These are phyloP conservation scores for Bruguiera sexangula DNA, from an alignment of 345 rosid genomes.

Conservation along the genomic window DNA sequence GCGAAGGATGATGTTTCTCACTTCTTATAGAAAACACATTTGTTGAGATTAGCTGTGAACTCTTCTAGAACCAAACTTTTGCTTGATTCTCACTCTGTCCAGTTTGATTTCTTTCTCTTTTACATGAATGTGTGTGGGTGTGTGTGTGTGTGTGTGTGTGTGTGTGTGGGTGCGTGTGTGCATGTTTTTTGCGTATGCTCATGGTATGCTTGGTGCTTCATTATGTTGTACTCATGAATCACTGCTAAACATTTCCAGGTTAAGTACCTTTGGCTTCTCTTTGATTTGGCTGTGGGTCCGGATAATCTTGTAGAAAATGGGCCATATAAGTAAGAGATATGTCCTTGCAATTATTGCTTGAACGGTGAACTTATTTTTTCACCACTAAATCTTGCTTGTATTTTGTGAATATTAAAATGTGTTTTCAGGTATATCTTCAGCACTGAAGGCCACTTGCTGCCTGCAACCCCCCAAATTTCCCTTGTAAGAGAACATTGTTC, in stretches of 20 bases:
- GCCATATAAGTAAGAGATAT: constrained; percentile 76
- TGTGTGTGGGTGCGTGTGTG: too few relatives aligned
- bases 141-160: too few relatives aligned
- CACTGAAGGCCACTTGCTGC: constrained; percentile 93
- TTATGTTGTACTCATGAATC: neutral
- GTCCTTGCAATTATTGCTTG: constrained; percentile 7
- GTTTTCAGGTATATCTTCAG: constrained; percentile 70
- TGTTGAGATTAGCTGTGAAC: neutral
- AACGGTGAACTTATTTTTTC: neutral
- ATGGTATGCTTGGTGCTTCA: neutral
- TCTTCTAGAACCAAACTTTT: neutral
- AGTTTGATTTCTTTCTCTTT: too few relatives aligned
- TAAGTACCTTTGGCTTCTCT: constrained; percentile 95
- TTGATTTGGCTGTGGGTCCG: constrained; percentile 83
- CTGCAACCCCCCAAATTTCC: constrained; percentile 87
- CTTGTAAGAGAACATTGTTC: constrained; percentile 78
- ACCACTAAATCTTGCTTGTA: neutral
- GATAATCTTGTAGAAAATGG: constrained; percentile 97
- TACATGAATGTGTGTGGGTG: too few relatives aligned
- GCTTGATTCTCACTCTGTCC: neutral
- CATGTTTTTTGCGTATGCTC: neutral
- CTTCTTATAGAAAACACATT: too few relatives aligned
- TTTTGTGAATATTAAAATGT: neutral
- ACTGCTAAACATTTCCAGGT: constrained; percentile 45
- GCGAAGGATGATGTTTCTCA: too few relatives aligned